Evolutionary conservation across 345 rosid species (phyloP), one percentile per base, ranked within the genome.

Genomic region (Hypericum androsaemum): DNA sequence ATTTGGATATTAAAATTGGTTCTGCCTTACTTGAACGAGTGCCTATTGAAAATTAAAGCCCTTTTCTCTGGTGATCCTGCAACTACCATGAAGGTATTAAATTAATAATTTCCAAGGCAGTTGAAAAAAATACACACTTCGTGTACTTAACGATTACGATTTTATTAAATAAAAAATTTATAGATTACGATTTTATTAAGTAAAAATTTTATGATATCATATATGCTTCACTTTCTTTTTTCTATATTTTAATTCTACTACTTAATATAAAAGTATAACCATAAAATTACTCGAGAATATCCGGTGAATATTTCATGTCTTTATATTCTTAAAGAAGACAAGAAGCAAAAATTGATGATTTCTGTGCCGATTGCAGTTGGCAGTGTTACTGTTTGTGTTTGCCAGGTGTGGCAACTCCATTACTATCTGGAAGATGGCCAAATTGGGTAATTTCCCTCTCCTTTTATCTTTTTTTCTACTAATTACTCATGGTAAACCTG

Each of bases 1-100:
- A 62, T 81, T 49, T 74, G 84, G 80, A 56, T 88, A 37, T 60
- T 88, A 13, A 77, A 74, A 74, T 48, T 75, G 63, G 64, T 83
- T 49, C 75, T 92, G 56, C 98, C 98, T 50, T 85, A 82, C 66
- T 61, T 85, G 60, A 88, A 86, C 58, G 94, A 85, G 74, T 75
- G 77, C 61, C 52, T 88, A 6, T 22, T 77, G 58, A 87, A 77
- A 64, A 66, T 88, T 12, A 80, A 67, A 64, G 82, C 94, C 41
- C 86, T 88, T 47, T 86, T 88, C 66, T 81, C 90, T 38, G 98
- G 97, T 44, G 97, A 92, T 60, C 90, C 98, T 48, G 69, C 80
- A 7, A 85, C 90, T 17, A 88, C 97, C 0, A 88, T 92, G 82
- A 92, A 88, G 88, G 98, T 83, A 70, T 61, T 15, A 22, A 44